Conservation (phyloP, 2,329 filamentous ascomycete species). For the Cyphellophora europaea region DNA sequence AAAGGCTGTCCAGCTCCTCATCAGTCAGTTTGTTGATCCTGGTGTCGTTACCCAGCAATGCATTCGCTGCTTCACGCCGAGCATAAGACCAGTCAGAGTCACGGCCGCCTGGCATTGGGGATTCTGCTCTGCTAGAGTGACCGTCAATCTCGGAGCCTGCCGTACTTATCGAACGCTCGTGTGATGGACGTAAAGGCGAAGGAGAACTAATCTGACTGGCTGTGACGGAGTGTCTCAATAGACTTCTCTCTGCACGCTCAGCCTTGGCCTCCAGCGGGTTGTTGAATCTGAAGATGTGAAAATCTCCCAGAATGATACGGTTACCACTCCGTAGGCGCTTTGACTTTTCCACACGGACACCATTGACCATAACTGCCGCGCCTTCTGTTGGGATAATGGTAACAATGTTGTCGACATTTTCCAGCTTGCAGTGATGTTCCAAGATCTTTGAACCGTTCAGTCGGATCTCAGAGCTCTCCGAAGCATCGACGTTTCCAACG, state of each 20-base stretch:
- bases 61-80: constrained; percentile 81
- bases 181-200: constrained; percentile 52
- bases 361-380: constrained; percentile 98
- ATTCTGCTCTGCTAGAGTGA: constrained; percentile 66
- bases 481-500: constrained; percentile 86
- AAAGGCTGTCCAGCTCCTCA: constrained; percentile 85
- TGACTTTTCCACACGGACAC: constrained; percentile 76
- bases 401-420: constrained; percentile 88
- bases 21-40: constrained; percentile 85
- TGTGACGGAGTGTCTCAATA: constrained; percentile 72
- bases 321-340: constrained; percentile 84
- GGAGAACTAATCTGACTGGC: constrained; percentile 56
- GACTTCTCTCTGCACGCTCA: constrained; percentile 71
- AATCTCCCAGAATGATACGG: constrained; percentile 91
- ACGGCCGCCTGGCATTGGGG: constrained; percentile 60
- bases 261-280: constrained; percentile 92
- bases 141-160: constrained; percentile 66
- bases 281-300: constrained; percentile 98
- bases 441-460: constrained; percentile 90
- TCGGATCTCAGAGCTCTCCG: constrained; percentile 76
- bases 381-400: constrained; percentile 80
- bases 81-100: constrained; percentile 96
- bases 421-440: constrained; percentile 85
- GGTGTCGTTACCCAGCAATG: constrained; percentile 81
- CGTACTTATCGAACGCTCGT: constrained; percentile 74